phyloP scores from a whole-genome alignment of 345 rosid species.

The Gossypium rotundifolium region DNA sequence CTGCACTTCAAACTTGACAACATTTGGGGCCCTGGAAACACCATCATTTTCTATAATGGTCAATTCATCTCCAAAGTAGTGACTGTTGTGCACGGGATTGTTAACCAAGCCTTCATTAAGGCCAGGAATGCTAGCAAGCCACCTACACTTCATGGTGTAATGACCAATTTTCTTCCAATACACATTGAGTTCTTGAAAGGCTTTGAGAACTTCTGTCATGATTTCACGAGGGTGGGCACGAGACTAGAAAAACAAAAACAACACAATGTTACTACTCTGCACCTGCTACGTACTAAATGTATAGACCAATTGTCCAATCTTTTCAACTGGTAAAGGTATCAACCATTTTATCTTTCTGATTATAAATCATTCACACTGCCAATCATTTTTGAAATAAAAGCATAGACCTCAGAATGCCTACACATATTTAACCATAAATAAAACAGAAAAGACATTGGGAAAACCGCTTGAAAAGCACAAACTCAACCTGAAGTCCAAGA shows the following conservation, averaged over 20 bases:
- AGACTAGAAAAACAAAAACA: constrained; percentile 45
- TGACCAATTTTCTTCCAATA: constrained; percentile 96
- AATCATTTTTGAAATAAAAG: neutral
- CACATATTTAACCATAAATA: neutral
- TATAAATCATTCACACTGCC: neutral
- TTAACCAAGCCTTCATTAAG: constrained; percentile 63
- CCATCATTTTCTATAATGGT: constrained; percentile 52
- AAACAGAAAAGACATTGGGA: neutral
- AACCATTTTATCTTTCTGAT: constrained; percentile 16
- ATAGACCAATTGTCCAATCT: neutral
- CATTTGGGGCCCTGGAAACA: constrained; percentile 41
- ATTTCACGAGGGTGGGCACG: constrained; percentile 86
- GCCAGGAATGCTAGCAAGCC: constrained; percentile 59
- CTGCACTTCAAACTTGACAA: constrained; percentile 96
- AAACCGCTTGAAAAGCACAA: neutral
- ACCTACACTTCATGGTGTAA: constrained; percentile 92
- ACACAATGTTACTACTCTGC: neutral
- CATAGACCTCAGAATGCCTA: neutral
- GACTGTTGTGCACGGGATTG: constrained; percentile 41
- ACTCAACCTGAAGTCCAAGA: constrained; percentile 85
- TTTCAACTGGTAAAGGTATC: neutral
- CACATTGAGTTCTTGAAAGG: constrained; percentile 76
- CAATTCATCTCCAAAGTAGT: constrained; percentile 66
- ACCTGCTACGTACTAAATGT: constrained; percentile 8
- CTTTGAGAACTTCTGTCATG: constrained; percentile 84